Evolutionary conservation across 2,329 filamentous ascomycete species (phyloP).

Genomic region (Harringtonia aguacate): DNA sequence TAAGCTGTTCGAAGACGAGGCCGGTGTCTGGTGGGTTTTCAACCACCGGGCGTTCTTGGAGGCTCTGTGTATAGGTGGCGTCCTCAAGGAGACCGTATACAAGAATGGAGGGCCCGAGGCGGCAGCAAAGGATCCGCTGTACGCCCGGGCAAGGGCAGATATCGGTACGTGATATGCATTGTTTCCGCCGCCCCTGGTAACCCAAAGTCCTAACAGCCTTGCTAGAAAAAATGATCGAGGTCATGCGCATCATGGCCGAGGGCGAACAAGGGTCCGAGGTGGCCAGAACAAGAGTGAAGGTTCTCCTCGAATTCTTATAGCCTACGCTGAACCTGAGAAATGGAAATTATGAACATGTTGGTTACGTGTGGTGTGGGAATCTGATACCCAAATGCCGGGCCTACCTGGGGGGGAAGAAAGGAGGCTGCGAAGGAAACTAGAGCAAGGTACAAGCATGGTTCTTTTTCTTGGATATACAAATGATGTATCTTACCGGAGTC

Average conservation of each 20-base stretch:
- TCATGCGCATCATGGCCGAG: constrained; percentile 48
- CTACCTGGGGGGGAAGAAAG: neutral
- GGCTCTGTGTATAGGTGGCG: constrained; percentile 55
- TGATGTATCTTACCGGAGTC: neutral
- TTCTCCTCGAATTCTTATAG: constrained; percentile 42
- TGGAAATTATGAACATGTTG: neutral
- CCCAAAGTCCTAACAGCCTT: neutral
- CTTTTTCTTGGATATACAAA: too few relatives aligned
- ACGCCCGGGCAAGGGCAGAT: constrained; percentile 48
- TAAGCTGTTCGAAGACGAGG: constrained; percentile 57
- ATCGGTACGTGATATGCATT: constrained; percentile 37
- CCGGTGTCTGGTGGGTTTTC: constrained; percentile 76
- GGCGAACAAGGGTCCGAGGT: constrained; percentile 46
- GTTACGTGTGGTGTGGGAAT: neutral
- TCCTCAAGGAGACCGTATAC: constrained; percentile 38
- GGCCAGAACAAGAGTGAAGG: constrained; percentile 46
- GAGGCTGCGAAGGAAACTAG: too few relatives aligned
- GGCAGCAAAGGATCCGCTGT: constrained; percentile 42
- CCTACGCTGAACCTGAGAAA: neutral
- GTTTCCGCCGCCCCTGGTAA: neutral
- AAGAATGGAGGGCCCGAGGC: constrained; percentile 33
- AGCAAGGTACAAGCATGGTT: neutral
- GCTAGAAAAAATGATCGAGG: constrained; percentile 44
- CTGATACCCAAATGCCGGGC: neutral
- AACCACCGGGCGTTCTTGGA: constrained; percentile 74